Evolutionary conservation across 495 filamentous ascomycete species (phyloP).

Genomic region (Daldinia loculata): DNA sequence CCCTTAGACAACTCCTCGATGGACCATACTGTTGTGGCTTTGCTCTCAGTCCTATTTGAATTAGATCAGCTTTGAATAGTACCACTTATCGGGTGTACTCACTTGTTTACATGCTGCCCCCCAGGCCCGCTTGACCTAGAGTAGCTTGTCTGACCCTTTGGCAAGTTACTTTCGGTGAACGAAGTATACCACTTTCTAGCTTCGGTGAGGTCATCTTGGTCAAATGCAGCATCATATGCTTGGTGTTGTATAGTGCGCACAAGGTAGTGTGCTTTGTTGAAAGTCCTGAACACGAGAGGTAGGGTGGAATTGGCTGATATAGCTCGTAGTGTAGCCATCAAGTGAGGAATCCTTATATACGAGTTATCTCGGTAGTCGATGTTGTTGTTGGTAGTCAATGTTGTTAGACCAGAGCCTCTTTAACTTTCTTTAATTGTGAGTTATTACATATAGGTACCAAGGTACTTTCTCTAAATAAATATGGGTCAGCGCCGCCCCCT

Average conservation of each 20-base stretch:
- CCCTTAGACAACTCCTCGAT: constrained; percentile 64
- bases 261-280: constrained; percentile 5
- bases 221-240: constrained; percentile 51
- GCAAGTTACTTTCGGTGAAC: constrained; percentile 70
- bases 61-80: constrained; percentile 22
- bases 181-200: constrained; percentile 79
- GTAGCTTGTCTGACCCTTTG: constrained; percentile 74
- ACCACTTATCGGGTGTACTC: constrained; percentile 24
- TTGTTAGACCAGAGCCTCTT: neutral
- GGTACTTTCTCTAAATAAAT: neutral
- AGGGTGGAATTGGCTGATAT: neutral
- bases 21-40: constrained; percentile 77
- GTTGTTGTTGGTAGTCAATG: neutral
- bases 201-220: constrained; percentile 69
- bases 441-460: neutral
- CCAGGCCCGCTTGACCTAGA: constrained; percentile 91
- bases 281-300: neutral
- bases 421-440: too few relatives aligned
- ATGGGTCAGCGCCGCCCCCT: neutral
- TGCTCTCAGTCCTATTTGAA: constrained; percentile 79
- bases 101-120: constrained; percentile 98
- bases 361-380: neutral
- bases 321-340: constrained; percentile 9
- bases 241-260: constrained; percentile 42
- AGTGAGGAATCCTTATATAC: neutral